Conservation (phyloP, 2,329 filamentous ascomycete genomes). For the Clarireedia monteithiana region DNA sequence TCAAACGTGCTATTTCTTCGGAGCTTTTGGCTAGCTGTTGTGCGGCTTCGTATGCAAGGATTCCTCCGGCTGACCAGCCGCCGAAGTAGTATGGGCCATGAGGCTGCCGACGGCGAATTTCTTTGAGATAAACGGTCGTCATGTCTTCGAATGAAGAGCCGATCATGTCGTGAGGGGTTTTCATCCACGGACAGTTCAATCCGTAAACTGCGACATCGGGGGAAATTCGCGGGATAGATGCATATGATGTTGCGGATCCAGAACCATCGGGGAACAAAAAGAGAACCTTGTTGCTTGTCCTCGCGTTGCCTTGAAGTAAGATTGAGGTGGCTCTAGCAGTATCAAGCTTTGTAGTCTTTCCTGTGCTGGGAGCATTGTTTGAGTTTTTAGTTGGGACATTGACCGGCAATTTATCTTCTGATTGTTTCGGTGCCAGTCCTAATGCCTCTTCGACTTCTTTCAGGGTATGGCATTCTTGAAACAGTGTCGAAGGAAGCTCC, state of each 20-base stretch:
- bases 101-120: neutral
- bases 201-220: neutral
- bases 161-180: neutral
- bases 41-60: neutral
- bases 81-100: constrained; percentile 1
- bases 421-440: neutral
- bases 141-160: neutral
- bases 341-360: neutral
- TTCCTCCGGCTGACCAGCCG: constrained; percentile 1
- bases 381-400: too few species aligned
- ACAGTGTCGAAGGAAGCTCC: neutral
- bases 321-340: neutral
- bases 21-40: constrained; percentile 24
- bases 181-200: neutral
- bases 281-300: neutral
- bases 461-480: neutral
- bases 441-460: neutral
- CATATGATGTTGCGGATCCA: neutral
- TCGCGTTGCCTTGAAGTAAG: neutral
- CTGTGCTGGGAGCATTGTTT: neutral
- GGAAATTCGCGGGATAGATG: neutral
- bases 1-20: constrained; percentile 47
- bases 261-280: constrained; percentile 4
- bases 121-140: neutral
- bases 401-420: neutral